phyloP scores from a whole-genome alignment of 345 rosid genomes.

The Iberis pinnata region DNA sequence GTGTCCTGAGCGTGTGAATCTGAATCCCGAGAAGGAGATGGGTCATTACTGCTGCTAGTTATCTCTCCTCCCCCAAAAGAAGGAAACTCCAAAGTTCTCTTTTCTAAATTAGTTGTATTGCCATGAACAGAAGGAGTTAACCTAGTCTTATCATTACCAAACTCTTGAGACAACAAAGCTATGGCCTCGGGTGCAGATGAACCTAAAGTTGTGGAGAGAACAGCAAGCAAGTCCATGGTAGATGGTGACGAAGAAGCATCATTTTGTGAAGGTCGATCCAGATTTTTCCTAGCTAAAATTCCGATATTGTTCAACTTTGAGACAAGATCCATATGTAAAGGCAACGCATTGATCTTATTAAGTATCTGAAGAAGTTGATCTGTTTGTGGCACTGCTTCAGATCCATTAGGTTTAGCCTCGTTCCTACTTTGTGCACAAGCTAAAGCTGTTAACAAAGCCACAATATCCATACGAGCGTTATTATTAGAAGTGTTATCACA shows the following conservation, averaged over 20 bases:
- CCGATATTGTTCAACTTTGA: conserved; percentile 46
- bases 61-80: conserved; percentile 48
- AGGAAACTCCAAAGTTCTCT: conserved; percentile 39
- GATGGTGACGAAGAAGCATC: conserved; percentile 43
- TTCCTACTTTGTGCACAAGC: conserved; percentile 59
- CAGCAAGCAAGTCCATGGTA: conserved; percentile 64
- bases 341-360: conserved; percentile 67
- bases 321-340: conserved; percentile 59
- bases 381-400: conserved; percentile 41
- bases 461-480: conserved; percentile 45
- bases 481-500: conserved; percentile 27
- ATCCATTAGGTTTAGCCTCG: conserved; percentile 36
- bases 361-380: conserved; percentile 69
- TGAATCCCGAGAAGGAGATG: conserved; percentile 60
- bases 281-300: conserved; percentile 35
- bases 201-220: conserved; percentile 57
- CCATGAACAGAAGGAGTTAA: conserved; percentile 32
- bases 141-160: conserved; percentile 46
- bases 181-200: conserved; percentile 53
- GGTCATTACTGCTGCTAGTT: conserved; percentile 52
- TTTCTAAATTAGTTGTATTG: conserved; percentile 31
- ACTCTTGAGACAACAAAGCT: conserved; percentile 46
- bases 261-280: conserved; percentile 38
- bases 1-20: conserved; percentile 53
- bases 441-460: conserved; percentile 56